Evolutionary conservation across 257 asterid species (phyloP), one percentile per base, ranked within the genome.

Genomic region (Apocynum venetum): DNA sequence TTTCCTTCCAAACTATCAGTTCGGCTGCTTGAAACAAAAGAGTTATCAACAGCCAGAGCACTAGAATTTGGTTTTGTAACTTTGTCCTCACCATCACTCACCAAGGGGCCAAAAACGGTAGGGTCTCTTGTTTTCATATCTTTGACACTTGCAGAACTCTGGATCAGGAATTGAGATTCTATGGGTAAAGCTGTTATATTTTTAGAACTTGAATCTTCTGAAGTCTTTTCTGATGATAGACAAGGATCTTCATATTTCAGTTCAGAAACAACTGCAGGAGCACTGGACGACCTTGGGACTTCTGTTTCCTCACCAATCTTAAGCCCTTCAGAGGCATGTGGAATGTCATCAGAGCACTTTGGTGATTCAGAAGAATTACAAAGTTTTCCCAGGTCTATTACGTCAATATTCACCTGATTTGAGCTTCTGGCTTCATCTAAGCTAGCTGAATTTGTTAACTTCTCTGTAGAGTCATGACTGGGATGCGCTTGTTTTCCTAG

Each of bases 1-100:
- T 90, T 90, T 14, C 83, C 98, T 77, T 90, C 98, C 79, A 93
- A 75, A 85, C 97, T 91, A 77, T 88, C 97, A 61, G 87, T 73
- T 85, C 80, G 83, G 84, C 91, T 82, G 77, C 84, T 80, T 77
- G 89, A 85, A 73, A 76, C 82, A 80, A 80, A 77, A 13, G 87
- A 86, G 72, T 69, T 72, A 63, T 86, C 85, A 74, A 74, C 73
- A 41, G 82, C 86, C 49, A 89, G 79, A 76, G 74, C 81, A 43
- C 81, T 85, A 75, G 71, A 82, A 17, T 79, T 71, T 75, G 80
- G 88, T 36, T 81, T 83, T 36, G 80, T 53, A 43, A 73, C 61
- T 84, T 82, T 84, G 71, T 80, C 85, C 72, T 82, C 85, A 52
- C 78, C 78, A 80, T 83, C 87, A 75, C 73, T 81, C 65, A 74